Evolutionary conservation across 78 protist genomes (phyloP).

Genomic region (Chrysochromulina parva): DNA sequence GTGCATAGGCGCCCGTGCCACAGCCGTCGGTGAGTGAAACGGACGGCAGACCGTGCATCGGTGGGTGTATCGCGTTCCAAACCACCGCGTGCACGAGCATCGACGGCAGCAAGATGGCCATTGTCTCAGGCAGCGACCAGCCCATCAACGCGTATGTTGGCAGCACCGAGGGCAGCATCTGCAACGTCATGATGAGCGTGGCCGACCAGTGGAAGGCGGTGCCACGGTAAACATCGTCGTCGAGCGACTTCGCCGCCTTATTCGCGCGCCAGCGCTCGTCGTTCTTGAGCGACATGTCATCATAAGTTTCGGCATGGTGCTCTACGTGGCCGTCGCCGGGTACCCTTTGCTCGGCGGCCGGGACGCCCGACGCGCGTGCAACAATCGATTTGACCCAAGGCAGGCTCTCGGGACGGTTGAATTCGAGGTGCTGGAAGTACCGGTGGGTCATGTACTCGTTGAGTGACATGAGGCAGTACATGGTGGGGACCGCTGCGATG

Average conservation of each 20-base stretch:
- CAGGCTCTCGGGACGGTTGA: not conserved
- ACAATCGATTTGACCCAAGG: not conserved
- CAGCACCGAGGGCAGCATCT: not conserved
- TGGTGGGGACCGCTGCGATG: not conserved
- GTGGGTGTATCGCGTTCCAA: not conserved
- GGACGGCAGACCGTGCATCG: not conserved
- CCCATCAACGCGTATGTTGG: not conserved
- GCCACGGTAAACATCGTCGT: not conserved
- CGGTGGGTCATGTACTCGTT: constrained; percentile 28
- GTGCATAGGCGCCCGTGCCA: no score
- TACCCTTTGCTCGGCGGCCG: not conserved
- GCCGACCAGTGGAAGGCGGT: not conserved
- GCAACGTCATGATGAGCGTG: not conserved
- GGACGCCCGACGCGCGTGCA: no score
- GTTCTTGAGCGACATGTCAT: constrained; percentile 5
- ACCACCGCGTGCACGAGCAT: not conserved
- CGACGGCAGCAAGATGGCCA: not conserved
- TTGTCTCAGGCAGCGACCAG: not conserved
- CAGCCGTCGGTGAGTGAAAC: no score
- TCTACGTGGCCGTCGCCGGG: not conserved
- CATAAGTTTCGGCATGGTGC: constrained; percentile 22
- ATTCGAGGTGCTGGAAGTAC: constrained; percentile 14
- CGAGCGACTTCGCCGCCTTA: not conserved
- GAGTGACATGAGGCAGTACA: not conserved
- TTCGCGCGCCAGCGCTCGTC: not conserved